Percentiles rank a stretch among this genome's conserved stretches.
Evolutionary conservation across 2,329 filamentous ascomycete genomes (phyloP).

Genomic region (Aspergillus arachidicola): DNA sequence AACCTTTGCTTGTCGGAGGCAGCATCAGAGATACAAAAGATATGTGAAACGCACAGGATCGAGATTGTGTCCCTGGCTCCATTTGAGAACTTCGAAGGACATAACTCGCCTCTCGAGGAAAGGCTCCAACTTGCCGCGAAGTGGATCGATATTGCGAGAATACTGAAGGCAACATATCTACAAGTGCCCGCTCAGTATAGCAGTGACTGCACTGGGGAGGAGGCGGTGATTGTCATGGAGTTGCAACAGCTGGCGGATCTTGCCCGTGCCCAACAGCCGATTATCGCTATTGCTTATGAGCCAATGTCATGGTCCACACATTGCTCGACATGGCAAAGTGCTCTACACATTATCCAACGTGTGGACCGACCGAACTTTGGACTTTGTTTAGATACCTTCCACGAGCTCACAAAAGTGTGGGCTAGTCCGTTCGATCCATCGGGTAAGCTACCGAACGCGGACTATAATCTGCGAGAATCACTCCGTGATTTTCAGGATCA

Average conservation of each 20-base stretch:
- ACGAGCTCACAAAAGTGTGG: slow-evolving; percentile 37
- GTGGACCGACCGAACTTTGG: slow-evolving; percentile 41
- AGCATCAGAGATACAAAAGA: slow-evolving; percentile 19
- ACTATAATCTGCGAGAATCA: slow-evolving; percentile 24
- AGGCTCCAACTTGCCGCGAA: slow-evolving; percentile 31
- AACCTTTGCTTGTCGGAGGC: slow-evolving; percentile 21
- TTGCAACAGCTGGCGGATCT: slow-evolving; percentile 35
- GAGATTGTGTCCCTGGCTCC: slow-evolving; percentile 34
- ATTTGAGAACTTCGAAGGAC: slow-evolving; percentile 43
- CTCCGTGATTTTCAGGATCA: slow-evolving; percentile 22
- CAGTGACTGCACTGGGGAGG: slow-evolving; percentile 27
- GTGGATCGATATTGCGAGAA: slow-evolving; percentile 35
- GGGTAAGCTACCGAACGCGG: slow-evolving; percentile 28
- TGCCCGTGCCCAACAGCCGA: slow-evolving; percentile 21
- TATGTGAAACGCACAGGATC: slow-evolving; percentile 24
- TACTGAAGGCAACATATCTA: slow-evolving; percentile 30
- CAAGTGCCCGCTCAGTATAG: slow-evolving; percentile 37
- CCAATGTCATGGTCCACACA: slow-evolving; percentile 36
- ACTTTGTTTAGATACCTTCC: slow-evolving; percentile 42
- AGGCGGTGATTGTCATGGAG: slow-evolving; percentile 31
- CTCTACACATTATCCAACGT: slow-evolving; percentile 26
- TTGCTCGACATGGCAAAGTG: slow-evolving; percentile 37
- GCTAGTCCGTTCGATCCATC: slow-evolving; percentile 27
- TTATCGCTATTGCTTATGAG: slow-evolving; percentile 40
- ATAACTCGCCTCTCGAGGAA: slow-evolving; percentile 25